Evolutionary conservation across 495 filamentous ascomycete species (phyloP).

Genomic region (Clavariopsis aquatica): DNA sequence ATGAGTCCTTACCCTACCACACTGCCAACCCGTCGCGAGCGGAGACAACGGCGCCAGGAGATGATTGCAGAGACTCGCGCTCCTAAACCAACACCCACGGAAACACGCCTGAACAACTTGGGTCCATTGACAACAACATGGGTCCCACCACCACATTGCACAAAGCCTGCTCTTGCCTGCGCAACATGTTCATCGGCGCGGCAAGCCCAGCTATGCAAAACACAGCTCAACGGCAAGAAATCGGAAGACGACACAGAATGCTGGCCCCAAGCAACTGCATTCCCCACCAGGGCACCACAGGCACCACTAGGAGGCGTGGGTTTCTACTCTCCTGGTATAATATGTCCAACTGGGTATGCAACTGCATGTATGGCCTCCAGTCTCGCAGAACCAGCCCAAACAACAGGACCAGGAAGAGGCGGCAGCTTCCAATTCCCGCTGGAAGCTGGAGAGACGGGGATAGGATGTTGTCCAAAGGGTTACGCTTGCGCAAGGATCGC

Average conservation of each 20-base stretch:
- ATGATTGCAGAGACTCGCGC: neutral
- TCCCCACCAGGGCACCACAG: neutral
- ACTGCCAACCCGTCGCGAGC: neutral
- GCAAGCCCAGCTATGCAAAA: constrained; percentile 10
- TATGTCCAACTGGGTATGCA: constrained; percentile 19
- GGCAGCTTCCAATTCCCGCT: constrained; percentile 18
- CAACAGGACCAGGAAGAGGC: neutral
- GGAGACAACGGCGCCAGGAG: neutral
- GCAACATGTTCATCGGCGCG: constrained; percentile 2
- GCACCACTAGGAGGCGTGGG: constrained; percentile 9
- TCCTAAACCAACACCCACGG: neutral
- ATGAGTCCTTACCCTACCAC: neutral
- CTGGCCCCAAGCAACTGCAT: constrained; percentile 19
- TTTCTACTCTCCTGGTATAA: constrained; percentile 24
- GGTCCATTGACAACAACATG: constrained; percentile 24
- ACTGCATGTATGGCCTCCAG: constrained; percentile 17
- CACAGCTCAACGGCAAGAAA: neutral
- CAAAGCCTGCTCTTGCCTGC: neutral
- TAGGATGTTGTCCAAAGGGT: constrained; percentile 20
- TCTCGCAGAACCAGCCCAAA: neutral
- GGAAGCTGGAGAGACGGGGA: constrained; percentile 12
- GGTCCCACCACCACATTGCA: constrained; percentile 17
- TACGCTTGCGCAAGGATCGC: neutral
- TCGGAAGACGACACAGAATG: constrained; percentile 17
- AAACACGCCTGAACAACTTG: constrained; percentile 8